Base-by-base conservation (phyloP, 2,329 filamentous ascomycete genomes). In the Orbilia ellipsospora region DNA sequence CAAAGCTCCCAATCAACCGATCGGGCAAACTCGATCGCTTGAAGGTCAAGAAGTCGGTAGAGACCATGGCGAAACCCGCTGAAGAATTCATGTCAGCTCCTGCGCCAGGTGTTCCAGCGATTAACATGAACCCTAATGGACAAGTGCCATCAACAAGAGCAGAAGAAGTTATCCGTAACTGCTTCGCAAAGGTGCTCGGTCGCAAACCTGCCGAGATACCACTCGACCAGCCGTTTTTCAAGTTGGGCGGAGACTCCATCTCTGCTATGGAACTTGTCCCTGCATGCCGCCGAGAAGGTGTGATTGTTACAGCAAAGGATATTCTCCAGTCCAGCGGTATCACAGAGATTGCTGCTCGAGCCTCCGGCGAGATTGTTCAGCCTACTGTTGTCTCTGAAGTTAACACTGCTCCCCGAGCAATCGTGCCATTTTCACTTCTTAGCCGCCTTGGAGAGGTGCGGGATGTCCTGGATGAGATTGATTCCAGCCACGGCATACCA, bases 401-500 rank as follows among this genome's bases (percentile, higher is more conserved):
- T 23, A 60, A 23, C 36, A 18, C 56, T 45, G 31, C n/a, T 44
- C 56, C 40, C 13, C 56, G 42, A 2, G 56, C 56, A 44, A 48
- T 48, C 44, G 16, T 48, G 44, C 44, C 44, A 15, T 48, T 48
- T 48, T 48, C 44, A 48, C 44, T 48, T 5, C 44, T 48, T 13
- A 18, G 8, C 44, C 15, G 16, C 42, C 40, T 23, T 23, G 16
- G 44, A 48, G 13, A 48, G 13, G 44, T 36, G n/a, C 56, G 13
- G 13, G 44, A 18, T 48, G 7, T 13, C 8, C 15, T 36, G 15
- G 18, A 20, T 16, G 26, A 12, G 16, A 16, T 36, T 10, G 82
- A 82, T 8, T 82, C 84, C 3, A 78, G 76, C 15, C 86, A 85
- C 73, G 80, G 78, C 1, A 78, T 85, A 6, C 79, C 77, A 7